Conservation (phyloP, 257 asterid species). For the Jacaranda copaia region DNA sequence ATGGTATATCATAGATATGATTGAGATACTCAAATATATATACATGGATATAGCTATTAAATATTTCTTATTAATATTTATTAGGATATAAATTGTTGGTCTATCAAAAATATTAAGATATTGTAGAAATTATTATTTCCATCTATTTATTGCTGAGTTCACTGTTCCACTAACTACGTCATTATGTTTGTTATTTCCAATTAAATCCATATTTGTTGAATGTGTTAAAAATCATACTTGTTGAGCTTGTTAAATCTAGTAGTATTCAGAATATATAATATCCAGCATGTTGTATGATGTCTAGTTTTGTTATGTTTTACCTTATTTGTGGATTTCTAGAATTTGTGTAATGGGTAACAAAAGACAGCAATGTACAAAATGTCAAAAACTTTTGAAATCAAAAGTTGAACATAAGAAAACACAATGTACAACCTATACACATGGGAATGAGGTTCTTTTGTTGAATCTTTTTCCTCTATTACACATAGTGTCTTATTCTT, state of each 20-base stretch:
- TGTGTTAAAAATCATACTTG: no score
- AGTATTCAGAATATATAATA: no score
- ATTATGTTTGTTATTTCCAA: background rate
- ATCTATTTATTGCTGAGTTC: background rate
- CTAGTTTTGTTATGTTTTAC: no score
- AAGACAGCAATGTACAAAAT: background rate
- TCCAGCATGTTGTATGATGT: no score
- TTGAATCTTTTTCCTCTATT: slow-evolving; percentile 33
- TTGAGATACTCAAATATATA: no score
- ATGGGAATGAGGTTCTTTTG: slow-evolving; percentile 32
- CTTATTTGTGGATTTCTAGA: slow-evolving; percentile 11
- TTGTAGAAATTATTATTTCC: slow-evolving; percentile 18
- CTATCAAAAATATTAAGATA: background rate
- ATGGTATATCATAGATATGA: background rate
- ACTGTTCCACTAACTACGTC: slow-evolving; percentile 5
- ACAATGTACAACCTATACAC: background rate
- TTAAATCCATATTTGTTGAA: background rate
- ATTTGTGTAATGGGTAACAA: background rate
- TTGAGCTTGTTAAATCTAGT: no score
- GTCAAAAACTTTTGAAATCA: background rate
- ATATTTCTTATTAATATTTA: background rate
- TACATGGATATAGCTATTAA: background rate
- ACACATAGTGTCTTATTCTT: slow-evolving; percentile 16
- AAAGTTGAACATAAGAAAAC: background rate
- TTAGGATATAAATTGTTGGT: background rate